Conservation (phyloP, 2,329 filamentous ascomycete genomes). For the Exophiala sp. region DNA sequence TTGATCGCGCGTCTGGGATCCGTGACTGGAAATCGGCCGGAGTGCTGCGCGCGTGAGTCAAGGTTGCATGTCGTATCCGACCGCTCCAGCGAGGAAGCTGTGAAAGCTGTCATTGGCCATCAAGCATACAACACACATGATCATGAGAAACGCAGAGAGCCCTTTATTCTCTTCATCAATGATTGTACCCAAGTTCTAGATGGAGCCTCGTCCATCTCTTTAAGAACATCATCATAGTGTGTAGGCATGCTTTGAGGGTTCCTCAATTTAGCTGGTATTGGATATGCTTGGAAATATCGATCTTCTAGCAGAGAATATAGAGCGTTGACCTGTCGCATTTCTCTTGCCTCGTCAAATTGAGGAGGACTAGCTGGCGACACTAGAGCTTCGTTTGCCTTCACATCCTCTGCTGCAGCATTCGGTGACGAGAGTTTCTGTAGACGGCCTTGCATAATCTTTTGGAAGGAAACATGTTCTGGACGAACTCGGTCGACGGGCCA, state of each 20-base stretch:
- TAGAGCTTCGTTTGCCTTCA: constrained; percentile 22
- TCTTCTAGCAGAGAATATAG: constrained; percentile 57
- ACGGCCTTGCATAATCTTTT: constrained; percentile 30
- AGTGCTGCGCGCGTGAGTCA: no score
- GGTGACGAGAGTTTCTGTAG: constrained; percentile 20
- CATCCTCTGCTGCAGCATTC: constrained; percentile 11
- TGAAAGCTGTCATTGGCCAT: no score
- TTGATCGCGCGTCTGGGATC: no score
- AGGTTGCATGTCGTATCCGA: no score
- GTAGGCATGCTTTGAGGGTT: constrained; percentile 47
- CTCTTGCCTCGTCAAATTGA: constrained; percentile 31
- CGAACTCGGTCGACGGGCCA: constrained; percentile 43
- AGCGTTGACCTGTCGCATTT: constrained; percentile 50
- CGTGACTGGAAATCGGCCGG: no score
- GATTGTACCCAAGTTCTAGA: constrained; percentile 43
- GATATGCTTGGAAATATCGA: constrained; percentile 49
- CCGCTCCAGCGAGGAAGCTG: no score
- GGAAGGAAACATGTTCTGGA: constrained; percentile 42
- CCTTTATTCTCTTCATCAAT: constrained; percentile 43
- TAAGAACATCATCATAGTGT: constrained; percentile 49
- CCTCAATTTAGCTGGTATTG: constrained; percentile 43
- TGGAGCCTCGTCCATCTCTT: constrained; percentile 51
- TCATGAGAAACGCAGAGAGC: constrained; percentile 28
- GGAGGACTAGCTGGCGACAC: constrained; percentile 22
- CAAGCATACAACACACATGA: no score